Base-by-base conservation (phyloP, 2,329 filamentous ascomycete species). In the Penicillium sp. region DNA sequence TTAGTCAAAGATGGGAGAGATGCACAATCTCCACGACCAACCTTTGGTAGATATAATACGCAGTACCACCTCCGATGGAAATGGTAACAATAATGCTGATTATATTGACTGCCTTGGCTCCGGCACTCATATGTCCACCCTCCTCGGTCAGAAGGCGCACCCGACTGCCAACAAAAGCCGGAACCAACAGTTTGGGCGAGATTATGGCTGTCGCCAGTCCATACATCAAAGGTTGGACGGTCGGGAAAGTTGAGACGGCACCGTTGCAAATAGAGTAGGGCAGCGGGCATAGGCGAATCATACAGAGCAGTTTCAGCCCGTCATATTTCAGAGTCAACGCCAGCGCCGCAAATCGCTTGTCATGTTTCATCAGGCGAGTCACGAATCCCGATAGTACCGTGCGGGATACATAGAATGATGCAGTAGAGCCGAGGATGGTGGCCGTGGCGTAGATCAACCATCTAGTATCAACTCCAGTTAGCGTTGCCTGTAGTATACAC, bases 241-340 rank as follows among this genome's bases (percentile, higher is more conserved):
- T 96, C 2, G 92, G 92, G 58, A 99, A 92, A 1, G 94, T 97
- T 27, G 91, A 91, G 53, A 99, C 85, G 57, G 96, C 96, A 49
- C 92, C 94, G 70, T 99, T 99, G 69, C 89, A 92, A 63, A 97
- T 79, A 50, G 89, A 94, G 73, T 96, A 99, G 14, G 94, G 94
- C 57, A 99, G 73, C 2, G 94, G 94, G 68, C 93, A 97, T 61
- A 97, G 83, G 27, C 94, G 85, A 65, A 99, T 94, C 83, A 94
- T 95, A 59, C 90, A 87, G 44, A 99, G 81, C 51, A 97, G 86
- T 67, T 91, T 89, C 49, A 99, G 75, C 1, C 94, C 94, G 68
- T 99, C 94, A 68, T 90, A 87, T 61, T 96, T 91, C 58, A 99
- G 80, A 7, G 94, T 94, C 66, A 97, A 83, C 22, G 89, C 85